Conservation (phyloP, 257 asterid genomes). For the Gynochthodes officinalis region DNA sequence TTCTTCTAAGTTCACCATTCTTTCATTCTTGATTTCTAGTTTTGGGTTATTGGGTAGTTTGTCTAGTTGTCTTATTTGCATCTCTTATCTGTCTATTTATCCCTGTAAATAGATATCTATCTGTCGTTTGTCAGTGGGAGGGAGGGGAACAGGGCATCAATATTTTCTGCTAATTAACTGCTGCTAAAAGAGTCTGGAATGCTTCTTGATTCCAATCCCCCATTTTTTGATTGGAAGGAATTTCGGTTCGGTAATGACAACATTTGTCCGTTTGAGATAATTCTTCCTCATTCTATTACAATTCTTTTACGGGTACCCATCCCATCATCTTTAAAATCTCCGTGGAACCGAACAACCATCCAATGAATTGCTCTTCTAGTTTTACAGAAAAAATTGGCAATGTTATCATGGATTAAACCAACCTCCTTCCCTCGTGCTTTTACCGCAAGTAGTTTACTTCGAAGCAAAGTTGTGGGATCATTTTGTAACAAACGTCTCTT, state of each 20-base stretch:
- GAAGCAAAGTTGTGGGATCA: too few species aligned
- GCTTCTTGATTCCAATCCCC: slow-evolving; percentile 48
- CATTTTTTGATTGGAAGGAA: slow-evolving; percentile 1
- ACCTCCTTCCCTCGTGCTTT: too few species aligned
- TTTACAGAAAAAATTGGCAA: too few species aligned
- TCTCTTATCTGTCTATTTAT: neutral
- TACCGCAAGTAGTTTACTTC: too few species aligned
- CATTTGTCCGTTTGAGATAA: too few species aligned
- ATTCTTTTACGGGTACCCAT: too few species aligned
- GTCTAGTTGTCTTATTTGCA: neutral
- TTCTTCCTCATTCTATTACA: neutral
- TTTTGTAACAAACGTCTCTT: too few species aligned
- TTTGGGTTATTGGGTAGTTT: neutral
- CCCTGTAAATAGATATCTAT: slow-evolving; percentile 15
- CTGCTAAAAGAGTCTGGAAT: slow-evolving; percentile 24
- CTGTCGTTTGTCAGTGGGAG: neutral
- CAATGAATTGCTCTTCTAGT: too few species aligned
- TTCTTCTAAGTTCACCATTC: slow-evolving; percentile 35
- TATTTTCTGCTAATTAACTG: neutral
- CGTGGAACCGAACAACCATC: too few species aligned
- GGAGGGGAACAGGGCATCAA: neutral
- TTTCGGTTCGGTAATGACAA: neutral
- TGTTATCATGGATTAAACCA: too few species aligned
- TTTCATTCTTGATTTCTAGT: slow-evolving; percentile 57
- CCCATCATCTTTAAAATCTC: too few species aligned